Conservation (phyloP, 768 basidiomycete species). For the Paxillus involutus region DNA sequence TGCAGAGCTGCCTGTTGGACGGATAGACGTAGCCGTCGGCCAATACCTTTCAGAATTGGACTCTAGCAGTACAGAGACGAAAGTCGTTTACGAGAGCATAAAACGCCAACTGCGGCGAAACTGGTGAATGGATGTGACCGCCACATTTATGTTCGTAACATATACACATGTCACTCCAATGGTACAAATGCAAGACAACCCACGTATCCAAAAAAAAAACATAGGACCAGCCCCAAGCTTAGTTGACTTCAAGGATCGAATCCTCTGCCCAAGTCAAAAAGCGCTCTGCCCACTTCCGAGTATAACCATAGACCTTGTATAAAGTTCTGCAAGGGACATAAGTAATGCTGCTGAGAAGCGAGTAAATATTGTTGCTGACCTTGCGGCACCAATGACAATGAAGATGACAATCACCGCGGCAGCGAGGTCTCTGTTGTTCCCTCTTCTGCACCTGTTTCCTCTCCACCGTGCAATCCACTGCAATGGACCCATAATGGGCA, state of each 20-base stretch:
- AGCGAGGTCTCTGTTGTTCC: conserved; percentile 59
- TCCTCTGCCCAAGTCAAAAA: conserved; percentile 73
- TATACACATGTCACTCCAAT: conserved; percentile 16
- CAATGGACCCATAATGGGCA: conserved; percentile 64
- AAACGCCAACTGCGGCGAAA: conserved; percentile 70
- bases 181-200: background rate
- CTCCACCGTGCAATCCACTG: conserved; percentile 71
- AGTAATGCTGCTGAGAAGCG: conserved; percentile 5
- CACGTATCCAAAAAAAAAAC: background rate
- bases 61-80: conserved; percentile 60
- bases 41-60: conserved; percentile 75
- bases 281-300: conserved; percentile 56
- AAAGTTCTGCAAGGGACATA: conserved; percentile 51
- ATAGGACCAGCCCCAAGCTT: conserved; percentile 12
- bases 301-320: conserved; percentile 66
- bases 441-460: conserved; percentile 51
- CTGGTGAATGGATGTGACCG: conserved; percentile 48
- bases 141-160: conserved; percentile 4
- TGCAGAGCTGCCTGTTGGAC: conserved; percentile 74
- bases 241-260: conserved; percentile 75
- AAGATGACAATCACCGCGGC: conserved; percentile 64
- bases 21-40: conserved; percentile 71
- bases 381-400: conserved; percentile 59
- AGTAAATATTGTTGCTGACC: conserved; percentile 39
- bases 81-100: conserved; percentile 62